These are phyloP conservation scores for Cymodocea nodosa DNA, from an alignment of 116 monocot species.

Conservation along the genomic window DNA sequence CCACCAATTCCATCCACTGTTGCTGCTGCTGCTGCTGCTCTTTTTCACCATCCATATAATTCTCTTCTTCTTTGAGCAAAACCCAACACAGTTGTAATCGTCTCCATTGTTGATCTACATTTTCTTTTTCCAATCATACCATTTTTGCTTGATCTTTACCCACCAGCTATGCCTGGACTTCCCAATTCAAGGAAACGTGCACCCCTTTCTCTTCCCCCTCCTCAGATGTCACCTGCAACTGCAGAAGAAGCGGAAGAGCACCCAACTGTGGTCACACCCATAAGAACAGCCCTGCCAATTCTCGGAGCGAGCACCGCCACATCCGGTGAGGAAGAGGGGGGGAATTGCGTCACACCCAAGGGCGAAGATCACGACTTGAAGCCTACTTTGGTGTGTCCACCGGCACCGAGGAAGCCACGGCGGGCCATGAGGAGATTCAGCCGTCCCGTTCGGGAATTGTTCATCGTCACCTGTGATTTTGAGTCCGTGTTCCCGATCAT, in stretches of 20 bases:
- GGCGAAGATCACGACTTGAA: conserved; percentile 12
- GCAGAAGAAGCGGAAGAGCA: background rate
- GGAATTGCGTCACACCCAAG: conserved; percentile 22
- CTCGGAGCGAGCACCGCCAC: background rate
- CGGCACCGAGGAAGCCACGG: conserved; percentile 26
- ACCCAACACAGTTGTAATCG: too few relatives aligned
- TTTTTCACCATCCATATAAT: too few relatives aligned
- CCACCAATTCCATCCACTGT: too few relatives aligned
- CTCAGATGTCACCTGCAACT: background rate
- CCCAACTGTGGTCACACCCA: background rate
- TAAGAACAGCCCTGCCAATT: background rate
- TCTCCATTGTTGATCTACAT: too few relatives aligned
- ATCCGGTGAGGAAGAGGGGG: conserved; percentile 2
- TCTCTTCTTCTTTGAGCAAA: too few relatives aligned
- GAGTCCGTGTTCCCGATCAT: conserved; percentile 10
- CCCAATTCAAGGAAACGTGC: background rate
- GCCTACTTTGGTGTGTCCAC: conserved; percentile 16
- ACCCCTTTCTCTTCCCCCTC: background rate
- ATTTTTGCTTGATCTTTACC: too few relatives aligned
- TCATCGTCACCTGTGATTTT: conserved; percentile 22
- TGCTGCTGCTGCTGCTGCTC: too few relatives aligned
- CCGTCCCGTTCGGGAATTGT: conserved; percentile 9
- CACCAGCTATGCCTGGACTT: background rate
- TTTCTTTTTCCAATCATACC: too few relatives aligned
- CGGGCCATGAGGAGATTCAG: conserved; percentile 11